A percentile compares a stretch with the other conserved stretches of the same genome.
Evolutionary conservation across 1,139 yeast species (phyloP).

Genomic region (Diutina scorzettiae): DNA sequence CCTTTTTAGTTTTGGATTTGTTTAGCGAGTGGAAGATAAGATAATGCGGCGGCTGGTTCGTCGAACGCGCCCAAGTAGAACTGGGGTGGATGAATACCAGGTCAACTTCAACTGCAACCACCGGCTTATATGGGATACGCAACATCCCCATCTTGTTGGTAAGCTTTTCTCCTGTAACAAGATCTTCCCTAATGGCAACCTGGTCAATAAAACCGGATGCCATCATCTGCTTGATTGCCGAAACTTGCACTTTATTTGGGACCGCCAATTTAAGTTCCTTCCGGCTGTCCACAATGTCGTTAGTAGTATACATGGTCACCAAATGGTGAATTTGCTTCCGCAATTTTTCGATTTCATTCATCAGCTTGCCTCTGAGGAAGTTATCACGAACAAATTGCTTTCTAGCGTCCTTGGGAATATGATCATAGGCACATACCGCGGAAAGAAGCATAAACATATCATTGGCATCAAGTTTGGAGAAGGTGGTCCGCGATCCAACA

Average conservation of each 20-base stretch:
- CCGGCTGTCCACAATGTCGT: constrained; percentile 29
- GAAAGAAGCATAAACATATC: constrained; percentile 70
- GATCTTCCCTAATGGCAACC: constrained; percentile 74
- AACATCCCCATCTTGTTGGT: constrained; percentile 48
- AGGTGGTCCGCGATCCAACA: constrained; percentile 43
- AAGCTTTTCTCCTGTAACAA: constrained; percentile 50
- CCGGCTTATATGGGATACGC: constrained; percentile 63
- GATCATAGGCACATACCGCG: constrained; percentile 85
- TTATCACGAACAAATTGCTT: constrained; percentile 40
- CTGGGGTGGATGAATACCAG: constrained; percentile 68
- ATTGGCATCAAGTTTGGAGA: constrained; percentile 60
- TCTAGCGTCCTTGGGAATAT: constrained; percentile 38
- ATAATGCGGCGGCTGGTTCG: constrained; percentile 64
- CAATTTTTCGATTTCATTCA: constrained; percentile 79
- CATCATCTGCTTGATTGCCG: constrained; percentile 80
- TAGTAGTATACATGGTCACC: constrained; percentile 51
- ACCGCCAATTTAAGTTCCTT: constrained; percentile 33
- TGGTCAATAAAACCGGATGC: constrained; percentile 91
- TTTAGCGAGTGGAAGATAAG: constrained; percentile 59
- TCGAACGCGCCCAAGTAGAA: constrained; percentile 43
- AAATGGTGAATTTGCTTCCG: constrained; percentile 69
- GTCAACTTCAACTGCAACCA: constrained; percentile 37
- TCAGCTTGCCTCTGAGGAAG: constrained; percentile 55
- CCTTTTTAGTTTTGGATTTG: constrained; percentile 26
- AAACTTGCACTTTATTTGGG: constrained; percentile 59